Base-by-base conservation (phyloP, 2,329 filamentous ascomycete species). In the Blastomyces parvus region DNA sequence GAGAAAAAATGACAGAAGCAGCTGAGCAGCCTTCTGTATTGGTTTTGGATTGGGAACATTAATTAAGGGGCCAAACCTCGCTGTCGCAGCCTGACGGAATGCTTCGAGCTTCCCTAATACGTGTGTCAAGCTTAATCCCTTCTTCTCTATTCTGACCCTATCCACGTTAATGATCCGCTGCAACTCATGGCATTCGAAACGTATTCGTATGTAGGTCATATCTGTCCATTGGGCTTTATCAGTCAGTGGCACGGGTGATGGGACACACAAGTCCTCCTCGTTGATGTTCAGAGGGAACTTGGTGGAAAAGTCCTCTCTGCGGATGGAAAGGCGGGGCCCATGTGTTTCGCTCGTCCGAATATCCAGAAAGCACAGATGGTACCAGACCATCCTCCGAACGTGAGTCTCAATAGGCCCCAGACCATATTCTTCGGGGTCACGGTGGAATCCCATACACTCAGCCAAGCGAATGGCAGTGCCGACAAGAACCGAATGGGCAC, bases 321-420 rank as follows among this genome's bases (percentile, higher is more conserved):
- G 83, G 62, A 91, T 90, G 61, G 84, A 82, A 0, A 87, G 87
- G 30, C 86, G 81, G 9, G 88, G 88, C 0, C 88, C 89, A 66
- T 89, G 88, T 1, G 86, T 84, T 74, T 91, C 88, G 69, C 85
- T 89, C 0, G 88, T 90, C 48, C 88, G 81, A 63, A 90, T 83
- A 71, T 91, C 89, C 9, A 92, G 79, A 71, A 89, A 89, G 73
- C 87, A 90, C 25, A 92, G 80, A 69, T 91, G 88, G 71, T 90
- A 86, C 89, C 88, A 91, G 42, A 91, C 80, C 48, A 91, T 76
- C 4, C 88, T 84, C 14, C 88, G 84, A 2, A 90, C 80, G 61
- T 91, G 88, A 0, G 85, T 86, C 68, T 91, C 88, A 2, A 90
- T 76, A 0, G 88, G 82, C 2, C 81, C 83, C 63, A 88, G 80